Evolutionary conservation across 352 stramenopile genomes (phyloP).

Genomic region (Thalassiosira hispida): DNA sequence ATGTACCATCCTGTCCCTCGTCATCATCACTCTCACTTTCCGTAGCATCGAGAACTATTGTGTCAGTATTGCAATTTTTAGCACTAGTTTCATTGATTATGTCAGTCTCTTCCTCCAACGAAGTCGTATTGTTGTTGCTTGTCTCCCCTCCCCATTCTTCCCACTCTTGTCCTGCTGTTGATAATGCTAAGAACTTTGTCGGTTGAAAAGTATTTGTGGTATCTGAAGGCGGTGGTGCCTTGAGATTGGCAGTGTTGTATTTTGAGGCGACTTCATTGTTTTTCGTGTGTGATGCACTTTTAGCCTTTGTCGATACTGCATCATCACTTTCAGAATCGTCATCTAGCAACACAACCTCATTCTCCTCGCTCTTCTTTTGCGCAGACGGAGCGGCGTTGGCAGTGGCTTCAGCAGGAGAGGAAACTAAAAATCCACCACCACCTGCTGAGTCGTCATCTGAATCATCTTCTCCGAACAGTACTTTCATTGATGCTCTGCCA

Average conservation of each 20-base stretch:
- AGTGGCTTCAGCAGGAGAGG: not conserved
- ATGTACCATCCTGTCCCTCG: slow-evolving; percentile 11
- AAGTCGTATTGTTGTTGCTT: not conserved
- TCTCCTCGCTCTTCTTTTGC: not conserved
- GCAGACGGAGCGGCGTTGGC: not conserved
- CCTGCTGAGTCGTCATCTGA: slow-evolving; percentile 18
- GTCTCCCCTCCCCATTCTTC: slow-evolving; percentile 69
- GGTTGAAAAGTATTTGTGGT: slow-evolving; percentile 1
- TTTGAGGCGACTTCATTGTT: not conserved
- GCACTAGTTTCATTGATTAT: slow-evolving; percentile 2
- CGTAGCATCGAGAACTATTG: slow-evolving; percentile 31
- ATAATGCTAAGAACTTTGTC: slow-evolving; percentile 29
- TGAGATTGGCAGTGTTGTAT: not conserved
- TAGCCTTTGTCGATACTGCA: not conserved
- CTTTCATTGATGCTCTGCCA: slow-evolving; percentile 41
- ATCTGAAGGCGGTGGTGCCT: not conserved
- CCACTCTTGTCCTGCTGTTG: slow-evolving; percentile 65
- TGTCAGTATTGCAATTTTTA: slow-evolving; percentile 30
- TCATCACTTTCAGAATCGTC: slow-evolving; percentile 16
- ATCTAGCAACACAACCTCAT: slow-evolving; percentile 25
- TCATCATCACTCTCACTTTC: slow-evolving; percentile 23
- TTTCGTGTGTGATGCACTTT: not conserved
- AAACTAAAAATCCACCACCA: slow-evolving; percentile 41
- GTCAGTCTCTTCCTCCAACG: not conserved
- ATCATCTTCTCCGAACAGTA: slow-evolving; percentile 55